Evolutionary conservation across 2,329 filamentous ascomycete species (phyloP).

Genomic region (Ophidiomyces ophidiicola): DNA sequence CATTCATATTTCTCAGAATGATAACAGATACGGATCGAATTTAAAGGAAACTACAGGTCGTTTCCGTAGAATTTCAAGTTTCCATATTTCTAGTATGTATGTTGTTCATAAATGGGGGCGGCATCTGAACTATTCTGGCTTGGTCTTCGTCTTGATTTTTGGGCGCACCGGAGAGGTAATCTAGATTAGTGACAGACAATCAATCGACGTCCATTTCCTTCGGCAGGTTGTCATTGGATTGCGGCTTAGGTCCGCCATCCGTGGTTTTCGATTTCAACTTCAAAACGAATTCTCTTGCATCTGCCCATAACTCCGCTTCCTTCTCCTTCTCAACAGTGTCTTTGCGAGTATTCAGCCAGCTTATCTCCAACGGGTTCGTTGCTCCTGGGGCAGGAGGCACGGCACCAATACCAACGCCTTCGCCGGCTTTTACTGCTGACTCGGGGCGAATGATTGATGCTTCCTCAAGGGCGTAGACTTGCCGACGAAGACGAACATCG

Average conservation of each 20-base stretch:
- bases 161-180: too few species aligned
- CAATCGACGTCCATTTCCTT: conserved; percentile 33
- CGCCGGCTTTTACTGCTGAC: conserved; percentile 24
- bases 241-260: conserved; percentile 4
- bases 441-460: conserved; percentile 55
- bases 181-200: too few species aligned
- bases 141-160: too few species aligned
- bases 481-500: conserved; percentile 60
- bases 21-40: too few species aligned
- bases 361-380: conserved; percentile 61
- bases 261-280: conserved; percentile 18
- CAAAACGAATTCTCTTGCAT: conserved; percentile 46
- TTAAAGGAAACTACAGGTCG: too few species aligned
- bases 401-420: conserved; percentile 20
- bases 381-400: conserved; percentile 20
- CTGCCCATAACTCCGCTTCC: conserved; percentile 66
- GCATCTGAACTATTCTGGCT: too few species aligned
- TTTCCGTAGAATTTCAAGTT: too few species aligned
- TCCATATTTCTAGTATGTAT: too few species aligned
- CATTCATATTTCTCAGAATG: too few species aligned
- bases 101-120: too few species aligned
- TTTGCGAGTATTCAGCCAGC: conserved; percentile 77
- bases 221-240: conserved; percentile 1
- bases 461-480: conserved; percentile 71
- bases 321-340: conserved; percentile 71